These are phyloP conservation scores for Botrytis squamosa DNA, from an alignment of 2,329 filamentous ascomycete species.

Conservation along the genomic window DNA sequence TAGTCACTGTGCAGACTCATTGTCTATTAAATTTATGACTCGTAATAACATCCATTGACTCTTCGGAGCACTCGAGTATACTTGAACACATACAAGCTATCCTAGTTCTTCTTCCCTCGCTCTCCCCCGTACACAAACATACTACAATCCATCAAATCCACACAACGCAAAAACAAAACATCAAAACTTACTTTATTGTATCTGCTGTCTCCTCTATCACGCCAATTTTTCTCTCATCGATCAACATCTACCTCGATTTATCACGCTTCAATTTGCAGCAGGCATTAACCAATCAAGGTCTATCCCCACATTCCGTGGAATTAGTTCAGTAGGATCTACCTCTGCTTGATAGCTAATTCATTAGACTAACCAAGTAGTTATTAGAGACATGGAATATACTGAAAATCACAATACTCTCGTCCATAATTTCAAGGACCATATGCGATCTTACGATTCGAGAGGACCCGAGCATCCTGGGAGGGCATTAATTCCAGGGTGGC, in stretches of 20 bases:
- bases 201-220: neutral
- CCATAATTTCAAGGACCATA: neutral
- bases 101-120: neutral
- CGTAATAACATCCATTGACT: neutral
- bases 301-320: neutral
- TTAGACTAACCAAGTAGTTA: neutral
- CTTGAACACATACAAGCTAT: neutral
- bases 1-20: neutral
- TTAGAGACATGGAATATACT: no score
- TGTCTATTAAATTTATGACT: neutral
- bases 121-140: neutral
- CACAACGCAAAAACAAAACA: neutral
- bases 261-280: neutral
- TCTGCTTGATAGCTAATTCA: neutral
- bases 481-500: neutral
- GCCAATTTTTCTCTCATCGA: no score
- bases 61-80: neutral
- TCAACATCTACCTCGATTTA: neutral
- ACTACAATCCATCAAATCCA: neutral
- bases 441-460: neutral
- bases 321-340: no score
- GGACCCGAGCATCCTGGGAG: neutral
- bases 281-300: neutral
- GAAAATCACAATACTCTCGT: neutral
- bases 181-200: neutral